Conservation (phyloP, 1,284 basidiomycete genomes). For the Malassezia equina region DNA sequence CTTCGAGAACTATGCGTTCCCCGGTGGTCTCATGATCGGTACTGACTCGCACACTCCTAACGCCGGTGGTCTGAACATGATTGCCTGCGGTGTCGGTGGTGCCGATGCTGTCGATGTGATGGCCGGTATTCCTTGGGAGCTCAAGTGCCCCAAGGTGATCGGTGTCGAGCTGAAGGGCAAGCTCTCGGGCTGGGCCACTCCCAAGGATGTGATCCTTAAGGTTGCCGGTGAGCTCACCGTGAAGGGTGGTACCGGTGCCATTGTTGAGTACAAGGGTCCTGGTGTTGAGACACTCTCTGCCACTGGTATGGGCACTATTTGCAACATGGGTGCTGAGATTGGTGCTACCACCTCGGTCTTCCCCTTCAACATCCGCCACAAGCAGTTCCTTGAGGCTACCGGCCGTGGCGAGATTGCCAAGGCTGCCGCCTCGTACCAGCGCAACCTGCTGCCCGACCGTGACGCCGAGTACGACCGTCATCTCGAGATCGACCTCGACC, state of each 20-base stretch:
- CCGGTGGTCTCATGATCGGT: conserved; percentile 98
- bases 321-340: conserved; percentile 99
- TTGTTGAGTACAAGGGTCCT: conserved; percentile 48
- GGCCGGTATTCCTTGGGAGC: conserved; percentile 94
- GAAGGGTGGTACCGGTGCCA: conserved; percentile 48
- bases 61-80: conserved; percentile 96
- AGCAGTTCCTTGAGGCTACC: conserved; percentile 82
- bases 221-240: conserved; percentile 48
- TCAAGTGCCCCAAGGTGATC: conserved; percentile 97
- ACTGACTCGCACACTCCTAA: conserved; percentile 99
- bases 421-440: conserved; percentile 78
- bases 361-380: conserved; percentile 96
- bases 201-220: conserved; percentile 57
- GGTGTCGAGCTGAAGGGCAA: conserved; percentile 94
- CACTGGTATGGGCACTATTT: conserved; percentile 99
- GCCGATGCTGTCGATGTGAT: conserved; percentile 99
- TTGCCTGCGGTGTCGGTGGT: conserved; percentile 97
- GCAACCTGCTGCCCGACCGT: conserved; percentile 84
- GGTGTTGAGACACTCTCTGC: conserved; percentile 92
- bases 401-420: conserved; percentile 76
- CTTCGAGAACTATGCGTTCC: conserved; percentile 97
- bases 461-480: conserved; percentile 85
- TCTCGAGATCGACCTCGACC: conserved; percentile 87
- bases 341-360: conserved; percentile 97
- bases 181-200: conserved; percentile 91